phyloP scores from a whole-genome alignment of 371 early-diverging fungal genomes.

The Mortierella sp. region DNA sequence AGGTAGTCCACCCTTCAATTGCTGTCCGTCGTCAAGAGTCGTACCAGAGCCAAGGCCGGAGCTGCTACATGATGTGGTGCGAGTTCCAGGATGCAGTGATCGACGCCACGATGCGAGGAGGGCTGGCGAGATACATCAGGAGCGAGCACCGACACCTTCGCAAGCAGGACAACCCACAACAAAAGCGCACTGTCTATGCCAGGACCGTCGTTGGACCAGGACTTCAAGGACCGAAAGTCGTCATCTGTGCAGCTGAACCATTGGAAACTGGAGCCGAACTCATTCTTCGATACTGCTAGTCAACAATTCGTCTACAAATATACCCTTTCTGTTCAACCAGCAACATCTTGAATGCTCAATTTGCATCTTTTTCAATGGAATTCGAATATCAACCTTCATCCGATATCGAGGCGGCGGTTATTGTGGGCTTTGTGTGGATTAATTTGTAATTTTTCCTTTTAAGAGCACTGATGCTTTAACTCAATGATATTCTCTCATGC shows the following conservation, averaged over 20 bases:
- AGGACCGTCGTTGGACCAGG: neutral
- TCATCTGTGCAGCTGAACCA: slow-evolving; percentile 5
- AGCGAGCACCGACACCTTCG: neutral
- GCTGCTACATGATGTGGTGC: slow-evolving; percentile 32
- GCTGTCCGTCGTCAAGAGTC: slow-evolving; percentile 22
- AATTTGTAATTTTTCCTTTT: neutral
- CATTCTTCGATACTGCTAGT: slow-evolving; percentile 6
- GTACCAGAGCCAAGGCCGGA: slow-evolving; percentile 24
- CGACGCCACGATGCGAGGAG: slow-evolving; percentile 25
- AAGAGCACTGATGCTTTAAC: neutral
- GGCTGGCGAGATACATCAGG: slow-evolving; percentile 24
- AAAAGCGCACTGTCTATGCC: neutral
- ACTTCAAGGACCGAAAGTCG: neutral
- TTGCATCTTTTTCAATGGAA: neutral
- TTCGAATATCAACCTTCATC: too few species aligned
- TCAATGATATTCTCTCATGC: too few species aligned
- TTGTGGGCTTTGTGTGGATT: too few species aligned
- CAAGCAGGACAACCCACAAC: neutral
- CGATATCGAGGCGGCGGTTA: too few species aligned
- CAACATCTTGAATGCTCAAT: neutral
- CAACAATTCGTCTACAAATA: neutral
- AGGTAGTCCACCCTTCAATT: slow-evolving; percentile 18
- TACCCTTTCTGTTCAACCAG: neutral
- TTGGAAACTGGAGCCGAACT: neutral
- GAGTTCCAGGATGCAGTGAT: slow-evolving; percentile 25